A percentile compares a stretch with the other conserved stretches of the same genome.
Evolutionary conservation across 371 early-diverging fungal species (phyloP).

Genomic region (Mortierella sp.): DNA sequence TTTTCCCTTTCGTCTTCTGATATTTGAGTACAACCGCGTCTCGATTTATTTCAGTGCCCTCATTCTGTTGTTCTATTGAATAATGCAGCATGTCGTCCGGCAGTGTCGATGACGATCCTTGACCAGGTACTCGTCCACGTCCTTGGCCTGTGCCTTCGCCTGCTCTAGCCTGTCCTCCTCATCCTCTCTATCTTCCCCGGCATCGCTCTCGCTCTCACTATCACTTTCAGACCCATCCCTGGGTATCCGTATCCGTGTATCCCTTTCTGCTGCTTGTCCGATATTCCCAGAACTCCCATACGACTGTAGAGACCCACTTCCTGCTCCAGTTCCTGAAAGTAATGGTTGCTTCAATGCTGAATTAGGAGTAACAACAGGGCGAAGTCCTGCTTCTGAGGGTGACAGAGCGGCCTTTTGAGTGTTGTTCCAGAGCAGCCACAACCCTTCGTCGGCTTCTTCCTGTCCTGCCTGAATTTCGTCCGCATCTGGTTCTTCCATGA

Average conservation of each 20-base stretch:
- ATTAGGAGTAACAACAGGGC: not conserved
- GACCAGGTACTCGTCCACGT: constrained; percentile 27
- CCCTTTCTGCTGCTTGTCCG: not conserved
- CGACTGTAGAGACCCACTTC: not conserved
- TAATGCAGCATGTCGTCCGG: constrained; percentile 33
- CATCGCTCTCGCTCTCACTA: not conserved
- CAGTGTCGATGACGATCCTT: constrained; percentile 9
- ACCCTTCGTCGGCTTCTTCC: constrained; percentile 48
- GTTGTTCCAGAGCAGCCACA: constrained; percentile 50
- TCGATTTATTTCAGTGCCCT: not conserved
- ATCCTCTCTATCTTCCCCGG: constrained; percentile 1
- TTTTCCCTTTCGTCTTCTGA: too few species aligned
- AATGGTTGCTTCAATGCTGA: not conserved
- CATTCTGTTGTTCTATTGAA: constrained; percentile 15
- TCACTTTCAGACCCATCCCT: not conserved
- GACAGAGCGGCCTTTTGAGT: not conserved
- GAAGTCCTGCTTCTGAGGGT: not conserved
- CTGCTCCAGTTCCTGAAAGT: not conserved
- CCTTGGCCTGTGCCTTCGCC: constrained; percentile 37
- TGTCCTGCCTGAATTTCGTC: constrained; percentile 44
- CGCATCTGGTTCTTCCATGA: constrained; percentile 21
- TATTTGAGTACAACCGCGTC: not conserved
- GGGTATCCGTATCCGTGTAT: not conserved
- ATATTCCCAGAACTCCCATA: not conserved
- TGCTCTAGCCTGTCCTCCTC: constrained; percentile 34